Conservation (phyloP, 306 rosid species). For the Acacia acuminata region DNA sequence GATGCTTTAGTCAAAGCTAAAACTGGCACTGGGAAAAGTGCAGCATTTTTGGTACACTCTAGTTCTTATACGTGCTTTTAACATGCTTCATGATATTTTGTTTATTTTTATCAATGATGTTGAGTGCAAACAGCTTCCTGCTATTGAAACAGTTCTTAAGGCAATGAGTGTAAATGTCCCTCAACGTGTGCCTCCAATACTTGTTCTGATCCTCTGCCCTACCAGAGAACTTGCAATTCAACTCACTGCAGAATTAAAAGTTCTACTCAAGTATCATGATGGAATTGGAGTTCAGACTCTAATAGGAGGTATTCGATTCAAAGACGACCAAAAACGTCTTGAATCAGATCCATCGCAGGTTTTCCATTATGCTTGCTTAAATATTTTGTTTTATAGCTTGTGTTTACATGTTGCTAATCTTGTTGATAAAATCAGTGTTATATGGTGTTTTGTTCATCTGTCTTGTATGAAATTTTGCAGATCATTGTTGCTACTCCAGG, state of each 20-base stretch:
- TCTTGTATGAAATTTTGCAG: slow-evolving; percentile 47
- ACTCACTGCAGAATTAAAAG: slow-evolving; percentile 83
- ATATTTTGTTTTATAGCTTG: not conserved
- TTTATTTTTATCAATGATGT: slow-evolving; percentile 23
- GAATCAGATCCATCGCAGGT: slow-evolving; percentile 96
- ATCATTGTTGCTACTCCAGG: slow-evolving; percentile 96
- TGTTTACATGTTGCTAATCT: slow-evolving; percentile 17
- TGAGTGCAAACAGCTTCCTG: slow-evolving; percentile 95
- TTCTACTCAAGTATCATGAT: slow-evolving; percentile 70
- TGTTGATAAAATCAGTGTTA: not conserved
- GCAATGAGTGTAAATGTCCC: slow-evolving; percentile 48
- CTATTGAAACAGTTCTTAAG: slow-evolving; percentile 97
- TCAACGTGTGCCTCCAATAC: slow-evolving; percentile 70
- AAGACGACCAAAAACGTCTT: slow-evolving; percentile 81
- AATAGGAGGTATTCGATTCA: slow-evolving; percentile 88
- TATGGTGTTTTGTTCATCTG: slow-evolving; percentile 6
- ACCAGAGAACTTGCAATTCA: slow-evolving; percentile 97
- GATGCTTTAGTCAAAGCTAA: slow-evolving; percentile 92
- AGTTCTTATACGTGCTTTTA: slow-evolving; percentile 23
- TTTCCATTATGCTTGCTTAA: slow-evolving; percentile 28
- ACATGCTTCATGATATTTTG: slow-evolving; percentile 25
- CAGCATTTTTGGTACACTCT: slow-evolving; percentile 81
- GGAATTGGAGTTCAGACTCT: slow-evolving; percentile 85
- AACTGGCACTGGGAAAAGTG: slow-evolving; percentile 93
- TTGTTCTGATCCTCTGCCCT: slow-evolving; percentile 87